Percentiles rank a stretch among this genome's conserved stretches.
phyloP scores from a whole-genome alignment of 2,329 filamentous ascomycete genomes.

The Colletotrichum agaves region DNA sequence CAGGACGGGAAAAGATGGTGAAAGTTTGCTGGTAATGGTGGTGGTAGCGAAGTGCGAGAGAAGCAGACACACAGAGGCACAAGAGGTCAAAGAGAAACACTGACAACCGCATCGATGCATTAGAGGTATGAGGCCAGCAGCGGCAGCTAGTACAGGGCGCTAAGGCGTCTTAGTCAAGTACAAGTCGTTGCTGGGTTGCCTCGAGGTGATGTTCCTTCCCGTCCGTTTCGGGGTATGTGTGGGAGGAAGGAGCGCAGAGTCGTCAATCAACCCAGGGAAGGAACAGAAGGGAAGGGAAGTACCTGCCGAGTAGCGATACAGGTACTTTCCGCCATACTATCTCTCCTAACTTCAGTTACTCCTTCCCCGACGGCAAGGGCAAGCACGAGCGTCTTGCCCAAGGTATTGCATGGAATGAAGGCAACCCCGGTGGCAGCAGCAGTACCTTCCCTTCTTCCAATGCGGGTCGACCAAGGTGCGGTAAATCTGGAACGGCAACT shows the following conservation, averaged over 20 bases:
- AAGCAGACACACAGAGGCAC: too few species aligned
- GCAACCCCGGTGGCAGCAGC: not conserved
- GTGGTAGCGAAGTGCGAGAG: not conserved
- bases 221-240: slow-evolving; percentile 35
- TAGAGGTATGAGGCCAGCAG: too few species aligned
- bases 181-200: slow-evolving; percentile 14
- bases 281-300: not conserved
- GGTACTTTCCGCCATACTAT: not conserved
- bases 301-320: not conserved
- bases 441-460: not conserved
- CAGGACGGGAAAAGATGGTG: not conserved
- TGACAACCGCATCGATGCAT: too few species aligned
- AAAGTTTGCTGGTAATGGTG: not conserved
- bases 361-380: not conserved
- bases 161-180: not conserved
- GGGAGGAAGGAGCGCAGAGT: slow-evolving; percentile 7
- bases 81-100: not conserved
- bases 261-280: slow-evolving; percentile 1
- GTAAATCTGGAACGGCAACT: slow-evolving; percentile 20
- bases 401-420: too few species aligned
- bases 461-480: slow-evolving; percentile 13
- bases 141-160: too few species aligned
- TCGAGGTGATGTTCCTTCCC: slow-evolving; percentile 26
- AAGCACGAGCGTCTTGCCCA: not conserved
- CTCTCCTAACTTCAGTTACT: not conserved